Base-by-base conservation (phyloP, 1,284 basidiomycete genomes). In the Puccinia coronata region DNA sequence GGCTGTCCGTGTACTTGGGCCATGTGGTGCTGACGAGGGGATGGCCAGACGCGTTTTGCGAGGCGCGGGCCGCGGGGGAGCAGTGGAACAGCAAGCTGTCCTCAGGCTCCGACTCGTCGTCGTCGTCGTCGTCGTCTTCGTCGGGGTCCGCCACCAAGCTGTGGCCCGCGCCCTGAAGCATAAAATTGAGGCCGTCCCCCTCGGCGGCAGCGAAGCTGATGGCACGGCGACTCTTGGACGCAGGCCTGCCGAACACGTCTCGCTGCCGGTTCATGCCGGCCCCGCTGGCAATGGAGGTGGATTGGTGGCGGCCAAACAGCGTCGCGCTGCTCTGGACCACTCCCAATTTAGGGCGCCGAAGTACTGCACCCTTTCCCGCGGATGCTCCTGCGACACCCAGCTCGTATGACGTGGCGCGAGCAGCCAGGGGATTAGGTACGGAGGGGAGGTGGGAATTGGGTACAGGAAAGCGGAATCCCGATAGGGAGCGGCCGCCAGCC, bases 111-210 rank as follows among this genome's bases (percentile, higher is more conserved):
- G 69, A 69, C 18, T 80, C 78, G 25, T 80, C 78, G 18, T 79
- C 76, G 43, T 80, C 78, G 49, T 80, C 78, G 6, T 80, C 78
- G 18, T 79, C 76, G 43, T 80, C 78, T 61, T 80, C 78, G 6
- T 80, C 78, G 16, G 34, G 53, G n/a, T 57, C 70, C 16, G 43
- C 53, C 18, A 53, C 31, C 47, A 53, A 51, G 47, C 47, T 36
- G 53, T 53, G n/a, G n/a, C n/a, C 28, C 9, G 9, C 53, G 53
- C 31, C 39, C 16, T 74, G 49, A 5, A 74, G 72, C 39, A 74
- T 43, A 18, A 74, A 43, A 34, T 51, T 57, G 20, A 63, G 53
- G 43, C n/a, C 18, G 41, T 72, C 53, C 18, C 69, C 41, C 59
- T 80, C 69, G 20, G 55, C 53, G 23, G 78, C 78, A 28, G 69